Conservation (phyloP, 495 filamentous ascomycete genomes). For the Penicillium macrosclerotiorum region DNA sequence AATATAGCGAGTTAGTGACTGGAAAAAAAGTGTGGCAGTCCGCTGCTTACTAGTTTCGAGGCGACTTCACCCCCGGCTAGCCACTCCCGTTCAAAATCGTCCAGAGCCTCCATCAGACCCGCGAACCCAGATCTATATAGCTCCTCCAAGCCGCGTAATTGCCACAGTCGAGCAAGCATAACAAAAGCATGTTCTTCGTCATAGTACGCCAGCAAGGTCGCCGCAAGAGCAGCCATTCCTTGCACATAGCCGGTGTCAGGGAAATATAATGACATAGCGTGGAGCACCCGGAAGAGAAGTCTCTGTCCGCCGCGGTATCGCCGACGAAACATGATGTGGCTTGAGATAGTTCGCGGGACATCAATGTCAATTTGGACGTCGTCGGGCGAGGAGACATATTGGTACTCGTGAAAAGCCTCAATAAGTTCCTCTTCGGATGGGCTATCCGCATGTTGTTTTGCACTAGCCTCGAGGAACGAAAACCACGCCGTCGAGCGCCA, state of each 20-base stretch:
- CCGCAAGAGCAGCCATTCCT: slow-evolving; percentile 92
- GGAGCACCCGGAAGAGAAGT: slow-evolving; percentile 87
- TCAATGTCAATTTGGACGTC: slow-evolving; percentile 98
- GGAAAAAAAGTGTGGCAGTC: too few relatives aligned
- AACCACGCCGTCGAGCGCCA: slow-evolving; percentile 96
- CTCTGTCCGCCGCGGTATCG: slow-evolving; percentile 90
- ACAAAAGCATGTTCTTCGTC: slow-evolving; percentile 93
- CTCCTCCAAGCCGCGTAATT: slow-evolving; percentile 77
- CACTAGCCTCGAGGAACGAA: slow-evolving; percentile 83
- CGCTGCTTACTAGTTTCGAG: slow-evolving; percentile 72
- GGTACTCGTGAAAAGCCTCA: slow-evolving; percentile 63
- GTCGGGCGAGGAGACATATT: slow-evolving; percentile 73
- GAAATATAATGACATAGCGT: slow-evolving; percentile 86
- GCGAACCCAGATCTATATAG: slow-evolving; percentile 83
- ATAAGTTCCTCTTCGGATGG: slow-evolving; percentile 71
- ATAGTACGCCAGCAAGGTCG: slow-evolving; percentile 93
- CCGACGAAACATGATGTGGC: slow-evolving; percentile 95
- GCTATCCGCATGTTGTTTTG: slow-evolving; percentile 58
- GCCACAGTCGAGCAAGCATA: slow-evolving; percentile 92
- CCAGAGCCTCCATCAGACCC: slow-evolving; percentile 82
- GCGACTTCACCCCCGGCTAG: slow-evolving; percentile 72
- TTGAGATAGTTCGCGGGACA: slow-evolving; percentile 90
- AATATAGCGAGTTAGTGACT: slow-evolving; percentile 11
- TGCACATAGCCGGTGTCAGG: slow-evolving; percentile 95
- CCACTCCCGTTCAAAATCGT: slow-evolving; percentile 88